A percentile compares a stretch with the other conserved stretches of the same genome.
Conservation (phyloP, 768 basidiomycete genomes). For the Suillus paluster region DNA sequence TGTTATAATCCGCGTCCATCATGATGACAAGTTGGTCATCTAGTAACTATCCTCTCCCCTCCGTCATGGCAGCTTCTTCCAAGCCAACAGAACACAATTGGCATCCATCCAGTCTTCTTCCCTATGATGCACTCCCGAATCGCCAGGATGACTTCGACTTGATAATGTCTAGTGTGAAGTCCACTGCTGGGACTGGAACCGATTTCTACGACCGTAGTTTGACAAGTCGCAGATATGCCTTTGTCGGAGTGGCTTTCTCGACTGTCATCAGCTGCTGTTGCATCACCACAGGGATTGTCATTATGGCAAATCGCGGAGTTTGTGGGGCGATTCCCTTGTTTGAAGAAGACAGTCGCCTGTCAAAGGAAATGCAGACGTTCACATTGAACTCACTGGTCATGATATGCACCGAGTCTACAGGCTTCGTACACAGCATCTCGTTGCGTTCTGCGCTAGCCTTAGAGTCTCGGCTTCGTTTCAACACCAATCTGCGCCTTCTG, state of each 20-base stretch:
- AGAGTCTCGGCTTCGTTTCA: conserved; percentile 27
- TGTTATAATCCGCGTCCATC: no score
- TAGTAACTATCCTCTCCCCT: no score
- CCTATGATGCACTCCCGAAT: not conserved
- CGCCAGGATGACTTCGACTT: conserved; percentile 22
- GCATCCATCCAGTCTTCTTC: not conserved
- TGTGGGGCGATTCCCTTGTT: no score
- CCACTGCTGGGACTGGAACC: conserved; percentile 20
- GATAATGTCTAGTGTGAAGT: conserved; percentile 26
- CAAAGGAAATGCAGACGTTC: no score
- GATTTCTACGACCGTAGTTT: conserved; percentile 35
- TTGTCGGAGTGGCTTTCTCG: conserved; percentile 29
- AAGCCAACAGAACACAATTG: no score
- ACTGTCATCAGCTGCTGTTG: conserved; percentile 27
- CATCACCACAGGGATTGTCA: conserved; percentile 26
- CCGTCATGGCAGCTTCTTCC: not conserved
- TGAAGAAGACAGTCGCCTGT: no score
- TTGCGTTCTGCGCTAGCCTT: conserved; percentile 33
- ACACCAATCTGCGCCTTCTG: conserved; percentile 36
- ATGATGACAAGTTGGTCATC: no score
- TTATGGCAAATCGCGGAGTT: conserved; percentile 17
- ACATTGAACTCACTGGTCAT: conserved; percentile 32
- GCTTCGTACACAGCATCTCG: conserved; percentile 32
- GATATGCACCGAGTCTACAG: conserved; percentile 33
- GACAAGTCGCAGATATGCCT: conserved; percentile 25